A percentile compares a stretch with the other conserved stretches of the same genome.
phyloP scores from a whole-genome alignment of 306 rosid species.

The Mimosa bimucronata region DNA sequence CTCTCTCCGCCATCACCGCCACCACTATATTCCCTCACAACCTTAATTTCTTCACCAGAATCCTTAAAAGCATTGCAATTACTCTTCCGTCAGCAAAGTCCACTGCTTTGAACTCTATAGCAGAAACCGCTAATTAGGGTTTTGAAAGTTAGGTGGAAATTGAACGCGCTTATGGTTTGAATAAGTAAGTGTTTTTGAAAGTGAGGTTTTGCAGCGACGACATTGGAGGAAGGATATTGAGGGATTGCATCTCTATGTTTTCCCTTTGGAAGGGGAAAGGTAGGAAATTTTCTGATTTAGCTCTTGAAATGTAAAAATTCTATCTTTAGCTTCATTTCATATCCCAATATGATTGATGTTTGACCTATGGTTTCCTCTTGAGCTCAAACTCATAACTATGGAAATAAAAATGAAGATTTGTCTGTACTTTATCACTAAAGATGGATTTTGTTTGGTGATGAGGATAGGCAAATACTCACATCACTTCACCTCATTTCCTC shows the following conservation, averaged over 20 bases:
- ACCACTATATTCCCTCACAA: constrained; percentile 41
- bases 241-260: constrained; percentile 57
- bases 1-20: constrained; percentile 55
- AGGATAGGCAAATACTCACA: no score
- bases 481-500: no score
- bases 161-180: constrained; percentile 40
- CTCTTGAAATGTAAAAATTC: neutral
- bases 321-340: no score
- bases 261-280: neutral
- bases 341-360: neutral
- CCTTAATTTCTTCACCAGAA: constrained; percentile 54
- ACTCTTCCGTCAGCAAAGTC: constrained; percentile 41
- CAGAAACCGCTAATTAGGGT: constrained; percentile 16
- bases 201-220: constrained; percentile 55
- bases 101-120: constrained; percentile 13
- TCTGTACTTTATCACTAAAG: no score
- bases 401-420: neutral
- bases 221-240: constrained; percentile 47
- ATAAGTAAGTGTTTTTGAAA: constrained; percentile 41
- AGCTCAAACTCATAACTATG: neutral
- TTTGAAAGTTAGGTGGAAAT: constrained; percentile 32
- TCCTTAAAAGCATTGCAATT: constrained; percentile 52
- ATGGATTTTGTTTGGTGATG: no score
- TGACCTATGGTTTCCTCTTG: neutral
- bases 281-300: neutral